Evolutionary conservation across 163 green algal species (phyloP), one percentile per base, ranked within the genome.

Genomic region (Coccomyxa subellipsoidea): DNA sequence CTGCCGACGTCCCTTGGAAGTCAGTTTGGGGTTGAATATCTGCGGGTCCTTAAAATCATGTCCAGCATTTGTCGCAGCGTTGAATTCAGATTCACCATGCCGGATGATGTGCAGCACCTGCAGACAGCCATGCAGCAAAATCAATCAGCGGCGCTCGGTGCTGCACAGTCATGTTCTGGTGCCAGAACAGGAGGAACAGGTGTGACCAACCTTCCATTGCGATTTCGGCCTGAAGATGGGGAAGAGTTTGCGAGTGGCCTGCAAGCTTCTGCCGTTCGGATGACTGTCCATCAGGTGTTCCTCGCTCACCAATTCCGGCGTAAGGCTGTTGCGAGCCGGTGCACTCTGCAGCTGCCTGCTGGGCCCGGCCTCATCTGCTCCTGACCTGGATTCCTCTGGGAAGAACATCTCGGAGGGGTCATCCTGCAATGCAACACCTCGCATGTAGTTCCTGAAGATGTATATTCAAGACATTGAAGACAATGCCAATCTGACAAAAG

Each of bases 11-110:
- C 92, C 92, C 69, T 82, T 84, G 0, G 54, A 34, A 23, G 92
- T 96, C 9, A 96, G 89, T n/a, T 84, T 85, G 2, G 92, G 89
- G 75, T 96, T 90, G 83, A 89, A 95, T n/a, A 95, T 89, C 21
- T 82, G 77, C 0, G 92, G 92, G 79, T 96, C 92, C n/a, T 77
- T 79, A 38, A 87, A 87, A 15, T 54, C 73, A 29, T 54, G 54
- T 36, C 38, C 38, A 25, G 32, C 40, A 31, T 87, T 89, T 79
- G 89, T 91, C 29, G 85, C 87, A 40, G 88, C 80, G 66, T 93
- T 92, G 86, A 85, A 93, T 39, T 90, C 83, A 15, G 85, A 91
- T 84, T 94, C 86, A 8, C 86, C 90, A 81, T 93, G 90, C 8
- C 89, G 84, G 34, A 94, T 83, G 18, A 93, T 85, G 39, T 91